These are phyloP conservation scores for Ambispora gerdemannii DNA, from an alignment of 192 early-diverging fungal species.

Conservation along the genomic window DNA sequence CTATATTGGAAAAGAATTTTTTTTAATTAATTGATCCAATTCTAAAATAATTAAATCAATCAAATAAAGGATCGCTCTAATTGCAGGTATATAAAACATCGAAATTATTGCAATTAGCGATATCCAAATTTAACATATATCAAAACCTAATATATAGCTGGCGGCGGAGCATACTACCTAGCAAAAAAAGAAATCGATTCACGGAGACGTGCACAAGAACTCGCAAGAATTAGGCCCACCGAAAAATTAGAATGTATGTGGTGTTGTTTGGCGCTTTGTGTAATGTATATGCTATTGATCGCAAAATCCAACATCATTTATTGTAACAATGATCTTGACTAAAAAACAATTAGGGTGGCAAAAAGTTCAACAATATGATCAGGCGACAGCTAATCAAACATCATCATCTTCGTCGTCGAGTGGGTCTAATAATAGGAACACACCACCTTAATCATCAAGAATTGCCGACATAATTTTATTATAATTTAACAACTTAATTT, in stretches of 20 bases:
- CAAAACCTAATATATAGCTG: conserved; percentile 11
- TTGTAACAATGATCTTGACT: no score
- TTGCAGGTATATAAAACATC: conserved; percentile 9
- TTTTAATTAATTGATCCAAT: background rate
- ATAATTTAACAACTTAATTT: no score
- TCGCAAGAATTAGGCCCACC: conserved; percentile 10
- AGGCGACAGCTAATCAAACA: no score
- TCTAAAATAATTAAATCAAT: background rate
- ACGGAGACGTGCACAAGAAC: conserved; percentile 23
- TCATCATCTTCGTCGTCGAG: no score
- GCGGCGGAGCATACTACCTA: conserved; percentile 24
- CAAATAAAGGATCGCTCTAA: conserved; percentile 6
- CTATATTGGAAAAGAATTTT: background rate
- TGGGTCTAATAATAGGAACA: no score
- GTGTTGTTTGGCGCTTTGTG: no score
- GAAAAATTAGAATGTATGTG: conserved; percentile 31
- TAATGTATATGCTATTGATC: no score
- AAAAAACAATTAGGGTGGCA: conserved; percentile 23
- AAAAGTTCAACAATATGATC: conserved; percentile 19
- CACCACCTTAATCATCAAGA: no score
- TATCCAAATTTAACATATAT: background rate
- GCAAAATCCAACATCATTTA: no score
- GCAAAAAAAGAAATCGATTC: conserved; percentile 30
- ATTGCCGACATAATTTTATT: no score
- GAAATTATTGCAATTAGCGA: background rate